phyloP scores from a whole-genome alignment of 2,329 filamentous ascomycete species.

The Aspergillus sp. region DNA sequence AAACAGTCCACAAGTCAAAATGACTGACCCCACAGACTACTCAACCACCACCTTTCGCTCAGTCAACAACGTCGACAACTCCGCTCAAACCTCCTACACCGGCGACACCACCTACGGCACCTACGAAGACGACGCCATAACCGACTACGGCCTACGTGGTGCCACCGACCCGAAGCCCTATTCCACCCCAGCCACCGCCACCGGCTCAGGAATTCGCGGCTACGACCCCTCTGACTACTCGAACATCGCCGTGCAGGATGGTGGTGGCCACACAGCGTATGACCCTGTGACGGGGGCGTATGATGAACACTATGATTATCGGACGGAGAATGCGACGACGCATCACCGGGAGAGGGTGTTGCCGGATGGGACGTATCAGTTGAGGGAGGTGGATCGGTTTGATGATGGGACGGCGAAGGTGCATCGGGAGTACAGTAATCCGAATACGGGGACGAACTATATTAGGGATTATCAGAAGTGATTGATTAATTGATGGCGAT shows the following conservation, averaged over 20 bases:
- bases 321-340: conserved; percentile 16
- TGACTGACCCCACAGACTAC: conserved; percentile 10
- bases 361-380: conserved; percentile 22
- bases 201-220: conserved; percentile 11
- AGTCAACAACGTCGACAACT: neutral
- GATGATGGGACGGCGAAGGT: conserved; percentile 24
- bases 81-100: conserved; percentile 1
- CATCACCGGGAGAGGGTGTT: conserved; percentile 28
- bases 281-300: conserved; percentile 23
- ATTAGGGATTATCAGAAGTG: conserved; percentile 26
- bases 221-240: conserved; percentile 13
- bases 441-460: conserved; percentile 27
- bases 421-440: conserved; percentile 27
- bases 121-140: conserved; percentile 3
- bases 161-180: conserved; percentile 18
- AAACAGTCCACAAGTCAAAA: conserved; percentile 1
- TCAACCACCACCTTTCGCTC: neutral
- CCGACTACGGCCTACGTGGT: conserved; percentile 5
- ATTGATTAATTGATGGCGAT: neutral
- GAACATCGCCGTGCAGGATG: conserved; percentile 16
- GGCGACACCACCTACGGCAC: conserved; percentile 10
- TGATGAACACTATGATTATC: conserved; percentile 29
- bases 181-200: conserved; percentile 12
- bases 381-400: conserved; percentile 26
- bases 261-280: conserved; percentile 20